Percentiles rank a stretch among this genome's conserved stretches.
Conservation (phyloP, 202 grass and related monocot species). For the Carex arenaria region DNA sequence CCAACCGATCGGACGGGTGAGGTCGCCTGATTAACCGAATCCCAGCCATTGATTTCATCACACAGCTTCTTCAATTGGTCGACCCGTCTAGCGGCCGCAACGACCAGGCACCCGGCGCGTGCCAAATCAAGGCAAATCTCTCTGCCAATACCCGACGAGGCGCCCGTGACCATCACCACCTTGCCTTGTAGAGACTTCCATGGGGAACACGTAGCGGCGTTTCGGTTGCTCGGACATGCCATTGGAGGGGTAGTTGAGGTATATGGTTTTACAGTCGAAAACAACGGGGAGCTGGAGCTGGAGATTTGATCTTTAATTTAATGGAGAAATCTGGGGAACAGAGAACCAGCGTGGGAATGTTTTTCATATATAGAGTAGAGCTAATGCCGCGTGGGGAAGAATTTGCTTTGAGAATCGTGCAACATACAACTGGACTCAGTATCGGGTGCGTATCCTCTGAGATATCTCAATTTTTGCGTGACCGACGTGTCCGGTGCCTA, state of each 20-base stretch:
- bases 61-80: constrained; percentile 20
- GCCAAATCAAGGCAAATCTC: constrained; percentile 28
- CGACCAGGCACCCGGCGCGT: constrained; percentile 13
- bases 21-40: neutral
- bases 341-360: neutral
- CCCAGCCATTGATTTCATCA: constrained; percentile 20
- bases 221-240: neutral
- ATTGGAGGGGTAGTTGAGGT: neutral
- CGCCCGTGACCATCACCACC: constrained; percentile 38
- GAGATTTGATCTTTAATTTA: neutral
- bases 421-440: no score
- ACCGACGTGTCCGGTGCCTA: no score
- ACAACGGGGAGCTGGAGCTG: neutral
- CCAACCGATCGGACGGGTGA: constrained; percentile 19
- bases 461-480: no score
- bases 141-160: constrained; percentile 28
- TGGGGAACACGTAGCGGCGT: neutral
- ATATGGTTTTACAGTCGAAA: neutral
- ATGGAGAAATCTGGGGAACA: neutral
- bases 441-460: no score
- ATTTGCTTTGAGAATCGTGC: no score
- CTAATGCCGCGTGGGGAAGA: no score
- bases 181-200: constrained; percentile 23
- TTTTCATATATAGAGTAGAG: neutral
- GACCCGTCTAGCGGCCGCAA: constrained; percentile 24